Conservation (phyloP, 169 alveolate genomes). For the Cryptosporidium xiaoi region DNA sequence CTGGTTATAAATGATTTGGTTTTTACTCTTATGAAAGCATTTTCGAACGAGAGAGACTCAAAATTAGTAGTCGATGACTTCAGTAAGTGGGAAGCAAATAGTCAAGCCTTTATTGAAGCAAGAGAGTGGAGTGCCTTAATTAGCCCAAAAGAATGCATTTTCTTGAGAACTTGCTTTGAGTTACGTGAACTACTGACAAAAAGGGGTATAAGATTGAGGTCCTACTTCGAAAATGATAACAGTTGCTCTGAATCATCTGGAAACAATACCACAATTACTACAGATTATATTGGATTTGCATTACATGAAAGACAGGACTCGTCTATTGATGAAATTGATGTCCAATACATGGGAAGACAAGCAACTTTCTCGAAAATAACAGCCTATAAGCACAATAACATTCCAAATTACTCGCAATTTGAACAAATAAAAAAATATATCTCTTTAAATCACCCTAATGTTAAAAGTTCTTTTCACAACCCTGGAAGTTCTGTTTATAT, state of each 20-base stretch:
- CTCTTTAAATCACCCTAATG: conserved; percentile 6
- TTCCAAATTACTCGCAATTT: conserved; percentile 48
- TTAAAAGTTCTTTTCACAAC: conserved; percentile 26
- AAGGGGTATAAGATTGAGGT: conserved; percentile 40
- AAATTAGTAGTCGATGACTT: not conserved
- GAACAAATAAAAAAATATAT: conserved; percentile 42
- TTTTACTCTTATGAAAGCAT: conserved; percentile 62
- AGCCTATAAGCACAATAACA: conserved; percentile 40
- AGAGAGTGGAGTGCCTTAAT: conserved; percentile 71
- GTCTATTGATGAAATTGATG: conserved; percentile 57
- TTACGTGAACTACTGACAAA: conserved; percentile 42
- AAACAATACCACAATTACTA: not conserved
- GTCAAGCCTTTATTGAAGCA: conserved; percentile 71
- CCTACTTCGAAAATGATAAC: conserved; percentile 35
- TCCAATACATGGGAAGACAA: conserved; percentile 17
- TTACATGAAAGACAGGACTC: conserved; percentile 14
- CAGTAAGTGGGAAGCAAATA: conserved; percentile 8
- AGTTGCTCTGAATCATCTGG: not conserved
- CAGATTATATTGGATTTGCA: not conserved
- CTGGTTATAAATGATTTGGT: conserved; percentile 46
- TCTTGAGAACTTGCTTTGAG: conserved; percentile 59
- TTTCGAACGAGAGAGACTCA: not conserved
- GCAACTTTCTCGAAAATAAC: conserved; percentile 20
- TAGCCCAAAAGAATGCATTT: conserved; percentile 67
- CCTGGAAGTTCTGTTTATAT: conserved; percentile 68